Evolutionary conservation across 2,329 filamentous ascomycete species (phyloP), one percentile per base, ranked within the genome.

Genomic region (Paracoccidioides brasiliensis): DNA sequence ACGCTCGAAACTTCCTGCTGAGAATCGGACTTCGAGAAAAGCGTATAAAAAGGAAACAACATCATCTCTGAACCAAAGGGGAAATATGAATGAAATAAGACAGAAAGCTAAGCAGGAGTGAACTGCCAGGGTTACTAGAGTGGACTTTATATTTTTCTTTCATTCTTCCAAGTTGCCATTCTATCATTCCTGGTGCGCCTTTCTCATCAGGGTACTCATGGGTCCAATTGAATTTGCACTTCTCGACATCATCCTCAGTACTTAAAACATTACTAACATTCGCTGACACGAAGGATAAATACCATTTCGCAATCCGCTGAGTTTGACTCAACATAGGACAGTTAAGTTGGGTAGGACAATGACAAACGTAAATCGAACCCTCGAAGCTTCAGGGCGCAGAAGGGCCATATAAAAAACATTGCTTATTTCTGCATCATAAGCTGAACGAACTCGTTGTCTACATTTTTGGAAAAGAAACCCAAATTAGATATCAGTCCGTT

Each of bases 391-490:
- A 42, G 28, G 32, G 51, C 41, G 30, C 8, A 22, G 22, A 56
- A 46, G 22, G 33, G 50, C 28, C 32, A 32, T 41, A 15, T 35
- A 22, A 32, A 22, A 54, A 44, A n/a, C 37, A 10, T 22, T 15
- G 46, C 72, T 79, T 88, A 91, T 80, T 91, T 91, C 80, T 93
- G 88, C 88, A 93, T 91, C 88, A 93, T 93, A 70, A 93, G 84
- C 77, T 93, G 88, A 65, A 93, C 88, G 69, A 93, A 93, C 75
- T 93, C 88, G 78, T 91, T 91, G 77, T 91, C 87, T 91, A 65
- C 15, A 33, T 3, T n/a, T 50, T 38, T 49, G 14, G 51, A 15
- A 43, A 35, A 51, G 32, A 9, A 44, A 10, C 4, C 10, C 15
- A 40, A 32, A 50, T 59, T 55, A 58, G 56, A 42, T 22, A 37